Percentiles rank a stretch among this genome's conserved stretches.
phyloP scores from a whole-genome alignment of 768 basidiomycete genomes.

The Leucocoprinus birnbaumii region DNA sequence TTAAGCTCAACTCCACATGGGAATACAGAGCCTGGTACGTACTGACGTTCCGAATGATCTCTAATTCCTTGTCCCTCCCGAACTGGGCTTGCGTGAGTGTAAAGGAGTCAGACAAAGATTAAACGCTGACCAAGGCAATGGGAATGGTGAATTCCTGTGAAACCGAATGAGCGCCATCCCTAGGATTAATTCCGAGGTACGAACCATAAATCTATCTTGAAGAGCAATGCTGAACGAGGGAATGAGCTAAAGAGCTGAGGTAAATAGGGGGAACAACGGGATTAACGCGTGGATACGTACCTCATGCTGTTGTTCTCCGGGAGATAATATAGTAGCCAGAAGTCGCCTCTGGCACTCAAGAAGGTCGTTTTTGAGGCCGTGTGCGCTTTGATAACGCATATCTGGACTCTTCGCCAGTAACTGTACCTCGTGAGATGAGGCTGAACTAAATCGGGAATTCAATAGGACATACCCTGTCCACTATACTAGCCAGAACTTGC shows the following conservation, averaged over 20 bases:
- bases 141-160: conserved; percentile 69
- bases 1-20: background rate
- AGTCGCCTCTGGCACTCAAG: conserved; percentile 66
- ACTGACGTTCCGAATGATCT: conserved; percentile 65
- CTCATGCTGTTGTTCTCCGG: conserved; percentile 55
- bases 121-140: conserved; percentile 48
- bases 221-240: conserved; percentile 63
- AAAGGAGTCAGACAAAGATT: background rate
- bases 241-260: conserved; percentile 46
- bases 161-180: background rate
- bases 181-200: background rate
- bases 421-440: conserved; percentile 24
- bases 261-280: conserved; percentile 5
- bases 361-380: conserved; percentile 65
- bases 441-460: background rate
- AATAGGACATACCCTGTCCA: conserved; percentile 55
- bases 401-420: conserved; percentile 70
- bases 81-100: conserved; percentile 35
- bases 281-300: conserved; percentile 24
- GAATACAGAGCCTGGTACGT: conserved; percentile 22
- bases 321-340: conserved; percentile 53
- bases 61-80: conserved; percentile 70
- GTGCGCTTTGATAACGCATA: conserved; percentile 66
- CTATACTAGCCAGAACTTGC: conserved; percentile 64
- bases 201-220: conserved; percentile 64